These are phyloP conservation scores for Gaultheria prostrata DNA, from an alignment of 148 eudicot species.

Conservation along the genomic window DNA sequence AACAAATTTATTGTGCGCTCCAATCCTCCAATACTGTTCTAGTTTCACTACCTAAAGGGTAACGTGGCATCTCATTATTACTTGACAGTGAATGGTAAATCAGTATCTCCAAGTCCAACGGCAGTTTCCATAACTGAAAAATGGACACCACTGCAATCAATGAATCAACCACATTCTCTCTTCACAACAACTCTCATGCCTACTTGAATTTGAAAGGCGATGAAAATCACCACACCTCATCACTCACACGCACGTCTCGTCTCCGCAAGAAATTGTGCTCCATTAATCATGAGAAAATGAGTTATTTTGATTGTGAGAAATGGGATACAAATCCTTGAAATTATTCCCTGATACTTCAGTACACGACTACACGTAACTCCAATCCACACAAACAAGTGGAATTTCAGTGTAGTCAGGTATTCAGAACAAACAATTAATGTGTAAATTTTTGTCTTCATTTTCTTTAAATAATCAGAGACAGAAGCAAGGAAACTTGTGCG, in stretches of 20 bases:
- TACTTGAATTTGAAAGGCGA: background rate
- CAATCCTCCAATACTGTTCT: background rate
- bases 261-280: background rate
- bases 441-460: background rate
- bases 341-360: background rate
- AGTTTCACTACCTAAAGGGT: background rate
- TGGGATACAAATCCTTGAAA: background rate
- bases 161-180: background rate
- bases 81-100: background rate
- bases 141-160: background rate
- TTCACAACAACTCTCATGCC: background rate
- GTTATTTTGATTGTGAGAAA: background rate
- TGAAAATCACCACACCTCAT: background rate
- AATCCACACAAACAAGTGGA: background rate
- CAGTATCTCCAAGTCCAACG: background rate
- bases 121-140: background rate
- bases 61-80: background rate
- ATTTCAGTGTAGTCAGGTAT: background rate
- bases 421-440: background rate
- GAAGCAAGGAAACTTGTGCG: background rate
- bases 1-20: background rate
- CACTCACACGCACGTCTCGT: background rate
- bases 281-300: background rate
- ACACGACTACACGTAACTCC: no score
- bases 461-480: background rate